Evolutionary conservation across 225 moss, liverwort and hornwort species (phyloP), one percentile per base, ranked within the genome.

Genomic region (Bryoerythrophyllum caledonicum): DNA sequence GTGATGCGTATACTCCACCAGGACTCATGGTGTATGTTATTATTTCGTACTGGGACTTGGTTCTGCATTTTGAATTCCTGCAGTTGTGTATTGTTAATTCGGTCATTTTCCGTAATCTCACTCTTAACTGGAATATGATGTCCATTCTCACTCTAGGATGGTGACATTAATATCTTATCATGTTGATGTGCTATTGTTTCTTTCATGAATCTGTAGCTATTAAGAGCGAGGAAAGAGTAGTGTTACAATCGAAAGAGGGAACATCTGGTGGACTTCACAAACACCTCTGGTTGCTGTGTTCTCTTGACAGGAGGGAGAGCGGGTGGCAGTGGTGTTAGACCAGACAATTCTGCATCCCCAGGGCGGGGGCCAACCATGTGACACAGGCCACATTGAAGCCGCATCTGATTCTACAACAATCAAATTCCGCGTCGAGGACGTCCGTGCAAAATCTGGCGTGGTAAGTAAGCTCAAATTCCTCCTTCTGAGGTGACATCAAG

Each of bases 331-430:
- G 14, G 77, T 91, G 12, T 68, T 91, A 62, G 91, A 94, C 69
- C 80, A 85, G 70, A 94, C 93, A 6, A 81, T 94, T 64, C 60
- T 94, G 71, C 55, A 94, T 83, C 87, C 93, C n/a, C 93, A 94
- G 79, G 93, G 91, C 16, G 90, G 93, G 16, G 91, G 91, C 19
- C 91, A 94, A 65, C 91, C 90, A 27, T 83, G 71, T 68, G 91
- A 94, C 67, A 80, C 68, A 15, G 88, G 93, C 66, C 74, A 24
- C 68, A 90, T 91, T 63, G 82, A 83, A 73, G 40, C 82, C 20
- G 16, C 61, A 24, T 38, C 38, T 38, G 88, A 84, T 72, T 32
- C 32, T 32, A 81, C 82, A 61, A 44, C 71, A 32, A 73, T 82
- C 43, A 90, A 82, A 67, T 94, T 90, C 75, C 63, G 46, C 30